These are phyloP conservation scores for Cyberlindnera bimundalis DNA, from an alignment of 805 yeast genomes.

Conservation along the genomic window DNA sequence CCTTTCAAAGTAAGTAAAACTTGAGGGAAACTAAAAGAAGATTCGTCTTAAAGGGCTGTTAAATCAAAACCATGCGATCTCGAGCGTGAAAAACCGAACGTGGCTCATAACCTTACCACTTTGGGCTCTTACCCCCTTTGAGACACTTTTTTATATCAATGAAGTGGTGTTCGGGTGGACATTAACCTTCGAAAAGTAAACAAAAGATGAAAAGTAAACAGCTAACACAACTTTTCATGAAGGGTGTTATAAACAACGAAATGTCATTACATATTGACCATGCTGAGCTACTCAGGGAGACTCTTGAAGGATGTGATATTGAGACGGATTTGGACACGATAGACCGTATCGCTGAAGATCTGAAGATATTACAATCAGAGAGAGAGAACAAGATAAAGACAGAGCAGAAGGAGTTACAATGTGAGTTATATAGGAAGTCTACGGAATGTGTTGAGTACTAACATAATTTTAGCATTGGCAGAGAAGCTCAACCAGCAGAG, in stretches of 20 bases:
- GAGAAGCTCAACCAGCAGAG: slow-evolving; percentile 16
- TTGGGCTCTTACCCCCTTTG: background rate
- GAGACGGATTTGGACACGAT: slow-evolving; percentile 47
- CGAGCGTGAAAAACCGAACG: no score
- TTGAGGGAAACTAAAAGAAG: no score
- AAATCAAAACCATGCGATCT: no score
- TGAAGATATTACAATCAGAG: slow-evolving; percentile 29
- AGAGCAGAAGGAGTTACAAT: slow-evolving; percentile 21
- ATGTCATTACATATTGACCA: slow-evolving; percentile 9
- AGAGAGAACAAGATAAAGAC: slow-evolving; percentile 29
- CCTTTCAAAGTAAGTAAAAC: no score
- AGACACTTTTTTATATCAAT: background rate
- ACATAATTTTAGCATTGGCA: slow-evolving; percentile 12
- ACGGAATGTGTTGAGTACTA: background rate
- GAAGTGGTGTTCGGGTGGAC: no score
- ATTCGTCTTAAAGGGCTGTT: no score
- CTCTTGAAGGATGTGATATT: slow-evolving; percentile 47
- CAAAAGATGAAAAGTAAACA: background rate
- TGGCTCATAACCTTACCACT: background rate
- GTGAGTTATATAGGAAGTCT: slow-evolving; percentile 9
- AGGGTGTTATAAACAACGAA: background rate
- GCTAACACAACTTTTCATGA: no score
- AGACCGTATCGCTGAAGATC: slow-evolving; percentile 40
- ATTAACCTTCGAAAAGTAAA: slow-evolving; percentile 4
- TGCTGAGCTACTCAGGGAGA: slow-evolving; percentile 35